phyloP scores from a whole-genome alignment of 345 rosid genomes.

The Bruguiera parviflora region DNA sequence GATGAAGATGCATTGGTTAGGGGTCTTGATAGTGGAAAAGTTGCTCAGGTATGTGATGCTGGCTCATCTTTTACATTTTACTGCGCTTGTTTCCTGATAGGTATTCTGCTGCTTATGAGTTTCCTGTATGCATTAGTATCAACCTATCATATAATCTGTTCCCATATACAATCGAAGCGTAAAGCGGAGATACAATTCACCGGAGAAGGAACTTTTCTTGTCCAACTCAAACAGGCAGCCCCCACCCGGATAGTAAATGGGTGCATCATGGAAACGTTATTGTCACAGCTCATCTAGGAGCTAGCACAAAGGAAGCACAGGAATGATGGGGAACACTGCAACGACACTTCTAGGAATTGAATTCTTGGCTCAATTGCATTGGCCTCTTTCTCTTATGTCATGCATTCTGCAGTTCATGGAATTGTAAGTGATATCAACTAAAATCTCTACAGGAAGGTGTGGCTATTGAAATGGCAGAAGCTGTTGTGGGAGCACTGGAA shows the following conservation, averaged over 20 bases:
- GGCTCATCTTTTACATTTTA: too few relatives aligned
- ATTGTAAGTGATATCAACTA: background rate
- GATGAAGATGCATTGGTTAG: slow-evolving; percentile 77
- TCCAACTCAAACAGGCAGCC: slow-evolving; percentile 53
- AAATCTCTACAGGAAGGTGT: slow-evolving; percentile 59
- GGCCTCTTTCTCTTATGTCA: background rate
- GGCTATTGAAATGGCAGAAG: slow-evolving; percentile 87
- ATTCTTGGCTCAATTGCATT: too few relatives aligned
- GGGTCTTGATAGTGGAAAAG: slow-evolving; percentile 62
- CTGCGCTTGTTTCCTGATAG: too few relatives aligned
- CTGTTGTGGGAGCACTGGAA: slow-evolving; percentile 68
- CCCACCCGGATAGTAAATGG: slow-evolving; percentile 52
- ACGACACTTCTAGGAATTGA: background rate
- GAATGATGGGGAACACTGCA: slow-evolving; percentile 18
- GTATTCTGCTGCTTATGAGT: too few relatives aligned
- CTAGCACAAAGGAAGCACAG: slow-evolving; percentile 92
- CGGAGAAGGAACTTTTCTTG: background rate
- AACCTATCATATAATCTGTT: slow-evolving; percentile 33
- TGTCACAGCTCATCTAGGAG: slow-evolving; percentile 89
- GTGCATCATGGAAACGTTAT: slow-evolving; percentile 68
- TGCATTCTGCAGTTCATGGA: background rate
- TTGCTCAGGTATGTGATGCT: slow-evolving; percentile 52
- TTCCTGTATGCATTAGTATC: slow-evolving; percentile 9
- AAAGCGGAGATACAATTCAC: too few relatives aligned
- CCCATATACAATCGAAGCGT: too few relatives aligned